phyloP scores from a whole-genome alignment of 352 stramenopile species.

The Thalassiosira mediterranea region DNA sequence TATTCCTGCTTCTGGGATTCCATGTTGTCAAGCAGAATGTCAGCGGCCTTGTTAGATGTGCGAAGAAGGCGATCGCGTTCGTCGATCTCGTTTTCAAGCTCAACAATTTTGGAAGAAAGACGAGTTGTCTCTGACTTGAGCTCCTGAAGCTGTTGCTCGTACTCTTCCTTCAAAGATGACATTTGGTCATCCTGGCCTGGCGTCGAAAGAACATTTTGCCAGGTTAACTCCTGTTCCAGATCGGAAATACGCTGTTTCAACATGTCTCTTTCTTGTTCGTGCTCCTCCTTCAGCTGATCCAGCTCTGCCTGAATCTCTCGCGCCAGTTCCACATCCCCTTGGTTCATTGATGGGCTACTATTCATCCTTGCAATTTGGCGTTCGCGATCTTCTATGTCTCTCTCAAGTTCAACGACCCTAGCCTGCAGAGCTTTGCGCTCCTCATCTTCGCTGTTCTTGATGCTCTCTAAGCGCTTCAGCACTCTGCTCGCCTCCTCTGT shows the following conservation, averaged over 20 bases:
- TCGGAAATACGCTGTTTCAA: constrained; percentile 44
- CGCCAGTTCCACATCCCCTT: constrained; percentile 1
- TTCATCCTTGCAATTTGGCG: constrained; percentile 8
- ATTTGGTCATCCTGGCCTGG: constrained; percentile 18
- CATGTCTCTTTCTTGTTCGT: constrained; percentile 33
- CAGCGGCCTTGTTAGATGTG: constrained; percentile 52
- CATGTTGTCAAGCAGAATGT: constrained; percentile 57
- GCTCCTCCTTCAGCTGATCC: constrained; percentile 36
- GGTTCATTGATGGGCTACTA: not conserved
- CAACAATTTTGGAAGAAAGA: constrained; percentile 20
- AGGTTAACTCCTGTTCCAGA: constrained; percentile 43
- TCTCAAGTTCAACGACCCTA: constrained; percentile 41
- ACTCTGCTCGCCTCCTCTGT: constrained; percentile 49
- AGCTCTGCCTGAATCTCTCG: constrained; percentile 29
- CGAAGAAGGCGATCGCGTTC: constrained; percentile 43
- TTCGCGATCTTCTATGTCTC: constrained; percentile 35
- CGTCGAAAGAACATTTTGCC: constrained; percentile 1
- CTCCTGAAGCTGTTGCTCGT: constrained; percentile 21
- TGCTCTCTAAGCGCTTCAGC: constrained; percentile 42
- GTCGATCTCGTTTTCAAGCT: constrained; percentile 47
- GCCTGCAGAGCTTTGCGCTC: constrained; percentile 24
- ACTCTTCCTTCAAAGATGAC: not conserved
- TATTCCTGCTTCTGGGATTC: constrained; percentile 49
- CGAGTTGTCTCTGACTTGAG: constrained; percentile 18
- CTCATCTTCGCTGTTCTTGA: constrained; percentile 42